phyloP scores from a whole-genome alignment of 805 yeast species.

The Hanseniaspora vineae region DNA sequence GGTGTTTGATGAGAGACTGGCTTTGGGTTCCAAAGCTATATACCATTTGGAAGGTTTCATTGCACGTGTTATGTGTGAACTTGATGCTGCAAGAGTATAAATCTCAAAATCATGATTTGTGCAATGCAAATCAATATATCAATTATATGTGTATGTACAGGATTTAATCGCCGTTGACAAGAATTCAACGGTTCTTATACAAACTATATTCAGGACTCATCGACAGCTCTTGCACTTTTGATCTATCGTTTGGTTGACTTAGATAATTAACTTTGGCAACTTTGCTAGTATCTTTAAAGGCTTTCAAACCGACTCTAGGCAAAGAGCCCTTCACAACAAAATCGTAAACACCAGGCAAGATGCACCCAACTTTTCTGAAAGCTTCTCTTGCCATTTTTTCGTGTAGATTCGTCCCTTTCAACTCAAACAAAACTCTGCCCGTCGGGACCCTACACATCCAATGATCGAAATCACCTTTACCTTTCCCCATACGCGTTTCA shows the following conservation, averaged over 20 bases:
- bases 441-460: slow-evolving; percentile 97
- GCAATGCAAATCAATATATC: background rate
- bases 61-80: slow-evolving; percentile 49
- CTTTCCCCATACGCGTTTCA: slow-evolving; percentile 99
- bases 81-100: background rate
- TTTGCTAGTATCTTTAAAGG: slow-evolving; percentile 28
- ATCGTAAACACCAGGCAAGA: slow-evolving; percentile 87
- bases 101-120: too few species aligned
- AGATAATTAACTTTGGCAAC: slow-evolving; percentile 39
- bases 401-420: slow-evolving; percentile 62
- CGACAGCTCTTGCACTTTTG: slow-evolving; percentile 40
- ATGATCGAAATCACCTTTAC: slow-evolving; percentile 94
- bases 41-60: slow-evolving; percentile 92
- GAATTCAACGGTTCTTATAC: slow-evolving; percentile 44
- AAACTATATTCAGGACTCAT: slow-evolving; percentile 38
- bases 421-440: slow-evolving; percentile 84
- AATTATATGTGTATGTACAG: background rate
- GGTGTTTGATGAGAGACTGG: slow-evolving; percentile 69
- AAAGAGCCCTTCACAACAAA: slow-evolving; percentile 50
- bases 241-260: slow-evolving; percentile 55
- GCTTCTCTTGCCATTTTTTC: slow-evolving; percentile 86
- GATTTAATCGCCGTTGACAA: background rate
- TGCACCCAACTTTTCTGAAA: slow-evolving; percentile 76
- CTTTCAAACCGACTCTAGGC: slow-evolving; percentile 59
- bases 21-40: slow-evolving; percentile 77